Evolutionary conservation across 164 flowering plant genomes (phyloP).

Genomic region (Echeveria elegans): DNA sequence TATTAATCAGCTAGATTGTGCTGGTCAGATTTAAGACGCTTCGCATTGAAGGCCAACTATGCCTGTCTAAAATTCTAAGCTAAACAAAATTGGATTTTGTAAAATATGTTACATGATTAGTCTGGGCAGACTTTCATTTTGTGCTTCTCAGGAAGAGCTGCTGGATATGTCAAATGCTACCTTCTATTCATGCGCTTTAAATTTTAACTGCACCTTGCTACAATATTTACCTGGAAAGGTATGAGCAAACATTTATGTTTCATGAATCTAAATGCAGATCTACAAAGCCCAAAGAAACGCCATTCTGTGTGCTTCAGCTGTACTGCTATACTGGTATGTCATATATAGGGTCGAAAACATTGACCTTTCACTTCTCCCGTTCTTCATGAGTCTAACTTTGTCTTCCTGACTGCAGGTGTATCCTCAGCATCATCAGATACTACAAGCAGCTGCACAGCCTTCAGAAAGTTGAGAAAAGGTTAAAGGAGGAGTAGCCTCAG

Average conservation of each 20-base stretch:
- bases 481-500: background rate
- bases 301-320: slow-evolving; percentile 58
- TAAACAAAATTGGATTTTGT: background rate
- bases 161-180: background rate
- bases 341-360: background rate
- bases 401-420: background rate
- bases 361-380: too few relatives aligned
- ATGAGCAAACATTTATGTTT: background rate
- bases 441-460: slow-evolving; percentile 4
- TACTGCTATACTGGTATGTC: slow-evolving; percentile 78
- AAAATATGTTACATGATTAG: background rate
- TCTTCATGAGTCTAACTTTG: background rate
- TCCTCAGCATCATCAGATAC: slow-evolving; percentile 2
- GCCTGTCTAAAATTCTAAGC: background rate
- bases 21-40: background rate
- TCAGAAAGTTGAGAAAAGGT: slow-evolving; percentile 4
- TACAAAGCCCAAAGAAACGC: slow-evolving; percentile 92
- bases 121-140: background rate
- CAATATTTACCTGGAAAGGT: background rate
- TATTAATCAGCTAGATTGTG: background rate
- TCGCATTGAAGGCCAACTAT: background rate
- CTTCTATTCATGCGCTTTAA: background rate
- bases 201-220: background rate
- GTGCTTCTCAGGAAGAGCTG: background rate
- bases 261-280: slow-evolving; percentile 37